Evolutionary conservation across 306 rosid species (phyloP).

Genomic region (Urtica urens): DNA sequence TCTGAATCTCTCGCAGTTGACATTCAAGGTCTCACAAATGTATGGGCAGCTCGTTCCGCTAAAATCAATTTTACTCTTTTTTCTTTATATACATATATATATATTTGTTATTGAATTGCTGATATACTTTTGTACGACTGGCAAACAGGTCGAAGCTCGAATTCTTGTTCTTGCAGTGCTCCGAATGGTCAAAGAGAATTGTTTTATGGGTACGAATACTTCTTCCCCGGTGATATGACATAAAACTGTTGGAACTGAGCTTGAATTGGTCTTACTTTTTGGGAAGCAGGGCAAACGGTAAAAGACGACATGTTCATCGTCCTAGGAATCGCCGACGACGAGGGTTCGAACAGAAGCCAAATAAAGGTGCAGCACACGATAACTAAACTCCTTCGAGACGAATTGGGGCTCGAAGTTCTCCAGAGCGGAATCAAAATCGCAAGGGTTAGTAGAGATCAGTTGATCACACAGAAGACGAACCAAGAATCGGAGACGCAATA

Average conservation of each 20-base stretch:
- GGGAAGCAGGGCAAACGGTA: conserved; percentile 47
- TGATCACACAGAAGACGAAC: conserved; percentile 18
- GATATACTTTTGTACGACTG: conserved; percentile 10
- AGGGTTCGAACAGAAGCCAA: conserved; percentile 24
- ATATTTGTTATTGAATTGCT: conserved; percentile 1
- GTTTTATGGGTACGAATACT: conserved; percentile 39
- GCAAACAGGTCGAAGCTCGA: conserved; percentile 86
- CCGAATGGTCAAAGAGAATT: conserved; percentile 86
- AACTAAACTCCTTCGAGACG: conserved; percentile 53
- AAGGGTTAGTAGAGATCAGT: conserved; percentile 15
- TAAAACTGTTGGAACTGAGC: conserved; percentile 3
- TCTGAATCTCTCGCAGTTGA: conserved; percentile 65
- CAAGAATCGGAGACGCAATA: conserved; percentile 17
- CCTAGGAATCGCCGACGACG: conserved; percentile 51
- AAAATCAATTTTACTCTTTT: too few relatives aligned
- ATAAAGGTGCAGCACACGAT: conserved; percentile 53
- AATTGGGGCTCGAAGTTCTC: conserved; percentile 63
- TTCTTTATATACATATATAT: background rate
- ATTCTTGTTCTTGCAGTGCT: conserved; percentile 83
- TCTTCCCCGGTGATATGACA: background rate
- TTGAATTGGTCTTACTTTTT: conserved; percentile 11
- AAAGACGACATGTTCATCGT: conserved; percentile 68
- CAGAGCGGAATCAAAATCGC: conserved; percentile 36
- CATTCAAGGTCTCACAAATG: conserved; percentile 83
- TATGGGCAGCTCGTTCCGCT: too few relatives aligned